Evolutionary conservation across 805 yeast species (phyloP), one percentile per base, ranked within the genome.

Genomic region (Lachancea nothofagi): DNA sequence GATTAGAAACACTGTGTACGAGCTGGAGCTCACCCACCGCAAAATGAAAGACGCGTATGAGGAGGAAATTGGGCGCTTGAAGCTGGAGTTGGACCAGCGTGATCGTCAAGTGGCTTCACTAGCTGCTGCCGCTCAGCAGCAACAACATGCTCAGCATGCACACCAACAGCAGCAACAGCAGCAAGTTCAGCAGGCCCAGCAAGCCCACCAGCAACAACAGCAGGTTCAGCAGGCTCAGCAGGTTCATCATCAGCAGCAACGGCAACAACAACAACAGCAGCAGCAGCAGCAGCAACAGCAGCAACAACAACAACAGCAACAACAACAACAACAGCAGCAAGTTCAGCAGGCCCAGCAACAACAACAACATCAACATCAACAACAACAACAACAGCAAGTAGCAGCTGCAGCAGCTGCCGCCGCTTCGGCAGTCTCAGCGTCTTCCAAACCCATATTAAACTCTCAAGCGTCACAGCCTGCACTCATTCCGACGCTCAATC

Each of bases 21-120:
- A 93, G 60, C 74, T 90, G 54, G 97, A 90, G 63, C 76, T 82
- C 74, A 90, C 95, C 28, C 97, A 90, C 68, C 75, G 95, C 52
- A 85, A 86, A 59, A 84, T 93, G 75, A 89, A 90, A 66, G 97
- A 90, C 57, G 88, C 89, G 33, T 93, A 90, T 65, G 97, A 90
- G 63, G 95, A 85, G 54, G 97, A 90, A 65, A 83, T 93, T 41
- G 69, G 77, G 58, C 73, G 93, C 51, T 73, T 90, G 63, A 88
- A 90, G 63, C 78, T 80, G 47, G 96, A 88, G 60, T 71, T 90
- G 49, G 96, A 87, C 53, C 77, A 73, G 55, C 72, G 89, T 53
- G 94, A 85, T 58, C 74, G 90, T 60, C 70, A 72, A 53, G 62
- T 67, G 29, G 51, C 54, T 1, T 46, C 58, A 10, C 47, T 55